These are phyloP conservation scores for Trichophyton mentagrophytes DNA, from an alignment of 2,329 filamentous ascomycete species.

Conservation along the genomic window DNA sequence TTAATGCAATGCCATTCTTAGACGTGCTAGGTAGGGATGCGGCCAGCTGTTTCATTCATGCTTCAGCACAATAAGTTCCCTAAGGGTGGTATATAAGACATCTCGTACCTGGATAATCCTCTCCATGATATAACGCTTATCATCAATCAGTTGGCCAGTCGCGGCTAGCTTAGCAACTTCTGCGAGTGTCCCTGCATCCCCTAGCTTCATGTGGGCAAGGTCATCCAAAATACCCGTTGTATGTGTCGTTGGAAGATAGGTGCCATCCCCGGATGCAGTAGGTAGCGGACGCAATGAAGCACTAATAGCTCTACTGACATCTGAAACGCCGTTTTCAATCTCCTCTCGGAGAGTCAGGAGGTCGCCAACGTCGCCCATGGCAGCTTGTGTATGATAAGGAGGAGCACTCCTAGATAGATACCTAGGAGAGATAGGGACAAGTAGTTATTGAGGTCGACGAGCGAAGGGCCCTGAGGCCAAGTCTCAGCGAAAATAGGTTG, in stretches of 20 bases:
- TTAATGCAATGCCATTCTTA: constrained; percentile 16
- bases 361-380: background rate
- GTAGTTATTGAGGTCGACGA: background rate
- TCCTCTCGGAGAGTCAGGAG: constrained; percentile 19
- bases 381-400: background rate
- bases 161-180: constrained; percentile 30
- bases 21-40: constrained; percentile 19
- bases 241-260: constrained; percentile 6
- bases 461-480: background rate
- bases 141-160: constrained; percentile 45
- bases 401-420: background rate
- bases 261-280: constrained; percentile 29
- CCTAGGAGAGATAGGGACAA: background rate
- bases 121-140: constrained; percentile 52
- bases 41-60: constrained; percentile 16
- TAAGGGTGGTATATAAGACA: too few relatives aligned
- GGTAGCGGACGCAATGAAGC: constrained; percentile 33
- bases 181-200: constrained; percentile 31
- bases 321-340: constrained; percentile 24
- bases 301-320: constrained; percentile 29
- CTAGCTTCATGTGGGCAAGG: constrained; percentile 36
- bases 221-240: constrained; percentile 31
- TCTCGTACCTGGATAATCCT: constrained; percentile 36
- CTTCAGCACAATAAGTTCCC: constrained; percentile 9
- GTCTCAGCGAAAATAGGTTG: background rate